Conservation (phyloP, 2,329 filamentous ascomycete genomes). For the Hymenoscyphus albidus region DNA sequence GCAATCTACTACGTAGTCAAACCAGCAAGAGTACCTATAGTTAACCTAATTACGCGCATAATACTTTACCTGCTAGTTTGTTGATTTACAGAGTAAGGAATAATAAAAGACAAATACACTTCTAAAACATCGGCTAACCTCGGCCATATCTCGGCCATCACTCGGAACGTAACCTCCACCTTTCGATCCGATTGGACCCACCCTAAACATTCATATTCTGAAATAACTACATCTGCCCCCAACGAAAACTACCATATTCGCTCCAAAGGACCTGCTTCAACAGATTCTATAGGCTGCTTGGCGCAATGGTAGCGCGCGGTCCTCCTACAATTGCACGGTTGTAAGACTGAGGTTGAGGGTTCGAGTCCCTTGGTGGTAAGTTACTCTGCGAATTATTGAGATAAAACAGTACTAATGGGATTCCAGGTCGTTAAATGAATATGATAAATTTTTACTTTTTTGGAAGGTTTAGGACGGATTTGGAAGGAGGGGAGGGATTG, state of each 20-base stretch:
- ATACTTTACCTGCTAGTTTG: neutral
- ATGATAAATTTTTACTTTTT: constrained; percentile 26
- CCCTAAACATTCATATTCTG: neutral
- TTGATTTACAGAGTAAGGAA: neutral
- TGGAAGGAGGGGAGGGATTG: neutral
- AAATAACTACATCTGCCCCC: neutral
- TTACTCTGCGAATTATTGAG: too few relatives aligned
- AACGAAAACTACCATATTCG: constrained; percentile 10
- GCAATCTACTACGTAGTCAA: too few relatives aligned
- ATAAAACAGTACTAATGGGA: too few relatives aligned
- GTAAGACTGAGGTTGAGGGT: constrained; percentile 44
- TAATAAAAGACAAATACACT: neutral
- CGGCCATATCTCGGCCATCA: neutral
- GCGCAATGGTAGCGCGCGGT: constrained; percentile 48
- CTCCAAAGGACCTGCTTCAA: constrained; percentile 12
- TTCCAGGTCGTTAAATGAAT: neutral
- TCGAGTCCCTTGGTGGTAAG: constrained; percentile 16
- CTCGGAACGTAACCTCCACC: neutral
- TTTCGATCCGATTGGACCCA: neutral
- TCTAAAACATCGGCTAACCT: neutral
- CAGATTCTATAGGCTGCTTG: constrained; percentile 30
- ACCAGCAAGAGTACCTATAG: too few relatives aligned
- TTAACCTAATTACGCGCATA: too few relatives aligned
- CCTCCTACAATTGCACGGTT: constrained; percentile 40
- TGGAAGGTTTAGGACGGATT: neutral